These are phyloP conservation scores for Cladosporium sp. DNA, from an alignment of 2,329 filamentous ascomycete genomes.

Conservation along the genomic window DNA sequence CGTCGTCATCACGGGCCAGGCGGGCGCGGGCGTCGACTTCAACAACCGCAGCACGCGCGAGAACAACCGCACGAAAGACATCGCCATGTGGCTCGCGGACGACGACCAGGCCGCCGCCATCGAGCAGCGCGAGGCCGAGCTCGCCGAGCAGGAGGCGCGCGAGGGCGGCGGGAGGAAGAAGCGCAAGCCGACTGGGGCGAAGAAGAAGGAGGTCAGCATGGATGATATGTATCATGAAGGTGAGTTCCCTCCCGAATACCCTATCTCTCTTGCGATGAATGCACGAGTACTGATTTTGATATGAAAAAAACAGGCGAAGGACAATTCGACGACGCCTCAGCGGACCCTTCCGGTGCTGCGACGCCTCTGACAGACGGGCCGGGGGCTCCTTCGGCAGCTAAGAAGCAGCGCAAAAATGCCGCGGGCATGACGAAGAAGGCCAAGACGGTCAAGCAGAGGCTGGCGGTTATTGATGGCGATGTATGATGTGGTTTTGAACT, in stretches of 20 bases:
- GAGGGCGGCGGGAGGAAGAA: conserved; percentile 51
- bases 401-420: conserved; percentile 53
- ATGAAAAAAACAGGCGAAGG: conserved; percentile 76
- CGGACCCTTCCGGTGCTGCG: conserved; percentile 78
- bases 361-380: conserved; percentile 59
- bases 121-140: conserved; percentile 85
- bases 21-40: conserved; percentile 69
- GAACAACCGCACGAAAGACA: conserved; percentile 96
- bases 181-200: conserved; percentile 42
- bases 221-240: conserved; percentile 99
- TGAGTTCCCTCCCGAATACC: conserved; percentile 50
- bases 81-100: conserved; percentile 97
- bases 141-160: conserved; percentile 61
- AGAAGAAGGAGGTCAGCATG: conserved; percentile 66
- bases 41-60: conserved; percentile 78
- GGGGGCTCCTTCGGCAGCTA: conserved; percentile 34
- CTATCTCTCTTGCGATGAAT: neutral
- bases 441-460: conserved; percentile 47
- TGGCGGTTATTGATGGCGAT: conserved; percentile 46
- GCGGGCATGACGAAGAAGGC: conserved; percentile 43
- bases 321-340: conserved; percentile 89
- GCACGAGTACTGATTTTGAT: conserved; percentile 31
- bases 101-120: conserved; percentile 94
- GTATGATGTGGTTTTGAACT: conserved; percentile 17
- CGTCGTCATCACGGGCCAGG: conserved; percentile 88